A percentile compares a stretch with the other conserved stretches of the same genome.
Evolutionary conservation across 108 stramenopile genomes (phyloP).

Genomic region (Skeletonema marinoi): DNA sequence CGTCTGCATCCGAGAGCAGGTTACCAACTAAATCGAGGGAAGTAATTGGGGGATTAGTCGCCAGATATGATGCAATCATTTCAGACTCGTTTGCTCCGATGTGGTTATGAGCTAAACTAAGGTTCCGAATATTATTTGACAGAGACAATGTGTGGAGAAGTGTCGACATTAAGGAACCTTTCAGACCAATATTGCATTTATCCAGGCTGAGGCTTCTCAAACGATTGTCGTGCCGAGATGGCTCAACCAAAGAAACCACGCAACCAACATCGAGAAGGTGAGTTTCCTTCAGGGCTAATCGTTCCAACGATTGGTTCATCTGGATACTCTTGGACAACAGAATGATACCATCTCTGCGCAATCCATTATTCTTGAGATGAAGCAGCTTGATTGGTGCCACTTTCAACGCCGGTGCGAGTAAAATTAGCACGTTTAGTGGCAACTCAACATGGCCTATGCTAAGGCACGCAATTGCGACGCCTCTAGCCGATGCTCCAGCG

Average conservation of each 20-base stretch:
- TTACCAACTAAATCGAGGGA: background rate
- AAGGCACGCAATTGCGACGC: background rate
- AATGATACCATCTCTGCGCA: background rate
- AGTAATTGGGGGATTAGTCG: background rate
- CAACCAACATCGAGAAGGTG: background rate
- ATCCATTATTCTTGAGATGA: background rate
- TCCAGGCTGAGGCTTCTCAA: background rate
- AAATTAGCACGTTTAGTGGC: background rate
- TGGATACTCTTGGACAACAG: background rate
- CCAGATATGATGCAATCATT: background rate
- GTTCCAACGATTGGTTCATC: background rate
- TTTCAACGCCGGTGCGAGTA: background rate
- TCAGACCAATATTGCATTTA: background rate
- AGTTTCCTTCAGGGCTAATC: background rate
- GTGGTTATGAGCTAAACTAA: background rate
- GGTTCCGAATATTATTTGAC: background rate
- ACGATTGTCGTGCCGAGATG: background rate
- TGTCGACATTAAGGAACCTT: background rate
- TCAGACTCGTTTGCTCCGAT: background rate
- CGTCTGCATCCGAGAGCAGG: background rate
- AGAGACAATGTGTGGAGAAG: background rate
- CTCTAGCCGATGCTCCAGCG: background rate
- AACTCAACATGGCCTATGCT: background rate
- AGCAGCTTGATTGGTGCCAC: background rate
- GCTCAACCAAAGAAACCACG: background rate